Conservation (phyloP, 352 stramenopile genomes). For the Globisporangium iwayamae region DNA sequence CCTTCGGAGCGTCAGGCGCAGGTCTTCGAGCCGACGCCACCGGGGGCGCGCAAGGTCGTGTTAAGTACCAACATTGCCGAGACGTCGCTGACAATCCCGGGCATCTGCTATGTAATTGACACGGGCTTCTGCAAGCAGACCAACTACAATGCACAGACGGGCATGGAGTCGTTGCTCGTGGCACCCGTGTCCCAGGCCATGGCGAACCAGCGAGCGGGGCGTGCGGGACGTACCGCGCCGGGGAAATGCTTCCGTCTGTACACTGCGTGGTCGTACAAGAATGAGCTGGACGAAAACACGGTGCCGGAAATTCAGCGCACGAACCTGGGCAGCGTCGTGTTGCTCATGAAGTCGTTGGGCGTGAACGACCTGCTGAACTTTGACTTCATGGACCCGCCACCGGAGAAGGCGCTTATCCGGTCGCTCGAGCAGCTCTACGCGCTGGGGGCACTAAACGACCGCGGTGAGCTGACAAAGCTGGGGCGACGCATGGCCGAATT, state of each 20-base stretch:
- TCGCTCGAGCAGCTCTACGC: conserved; percentile 98
- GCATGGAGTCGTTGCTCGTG: conserved; percentile 99
- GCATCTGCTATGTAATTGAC: conserved; percentile 99
- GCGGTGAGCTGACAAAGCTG: conserved; percentile 97
- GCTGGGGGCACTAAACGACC: conserved; percentile 98
- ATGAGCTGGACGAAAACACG: conserved; percentile 98
- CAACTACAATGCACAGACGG: conserved; percentile 97
- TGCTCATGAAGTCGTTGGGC: conserved; percentile 98
- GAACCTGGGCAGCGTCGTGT: conserved; percentile 97
- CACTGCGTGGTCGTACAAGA: conserved; percentile 98
- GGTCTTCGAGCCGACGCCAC: conserved; percentile 98
- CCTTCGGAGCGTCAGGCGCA: conserved; percentile 98
- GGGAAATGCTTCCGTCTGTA: conserved; percentile 99
- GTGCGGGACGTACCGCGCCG: conserved; percentile 94
- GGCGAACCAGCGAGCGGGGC: conserved; percentile 94
- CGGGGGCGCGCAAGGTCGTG: conserved; percentile 96
- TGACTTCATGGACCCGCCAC: conserved; percentile 99
- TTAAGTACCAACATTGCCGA: conserved; percentile 99
- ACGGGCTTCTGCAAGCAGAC: conserved; percentile 99
- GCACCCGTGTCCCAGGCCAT: conserved; percentile 97
- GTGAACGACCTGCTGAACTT: conserved; percentile 99
- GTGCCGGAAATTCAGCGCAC: conserved; percentile 97
- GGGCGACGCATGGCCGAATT: conserved; percentile 96
- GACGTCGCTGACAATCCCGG: conserved; percentile 98
- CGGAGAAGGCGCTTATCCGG: conserved; percentile 97